Base-by-base conservation (phyloP, 2,329 filamentous ascomycete species). In the Fusarium gaditjirri region DNA sequence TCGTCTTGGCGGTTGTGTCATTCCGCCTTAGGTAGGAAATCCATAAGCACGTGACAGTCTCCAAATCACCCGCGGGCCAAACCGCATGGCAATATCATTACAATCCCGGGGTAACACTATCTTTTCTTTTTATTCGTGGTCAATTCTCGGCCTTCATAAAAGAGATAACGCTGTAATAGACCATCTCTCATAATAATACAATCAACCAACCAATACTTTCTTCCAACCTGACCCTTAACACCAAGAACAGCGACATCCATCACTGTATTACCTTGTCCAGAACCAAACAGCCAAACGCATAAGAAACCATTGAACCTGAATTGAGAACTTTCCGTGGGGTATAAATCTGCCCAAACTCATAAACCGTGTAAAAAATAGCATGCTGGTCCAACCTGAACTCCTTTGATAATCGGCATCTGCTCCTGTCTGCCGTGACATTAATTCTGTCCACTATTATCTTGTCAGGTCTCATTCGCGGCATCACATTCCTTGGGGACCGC, bases 401-500 rank as follows among this genome's bases (percentile, higher is more conserved):
- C 75, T 61, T 64, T 29, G 33, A 38, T 55, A 29, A 41, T 55
- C 56, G 38, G 29, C 52, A 47, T 41, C 21, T 47, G 62, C 53
- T 41, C 19, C 42, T 61, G 31, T 72, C 50, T 60, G 65, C 56
- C 68, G 35, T 57, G 57, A 47, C 58, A 49, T 71, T 42, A 47
- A 56, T 56, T 59, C 62, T 62, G 50, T 43, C 62, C 65, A 43
- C 53, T 35, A 36, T 53, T 29, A 36, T 56, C 39, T 44, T 38
- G 5, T 49, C 41, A 50, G 41, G 35, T 56, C 36, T 61, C 33
- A 16, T 38, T 36, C 21, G 36, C 21, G 19, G 39, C 54, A 53
- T 77, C 81, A 86, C 84, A 86, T 86, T 42, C 83, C 84, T 72
- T 86, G 84, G 25, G 82, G 81, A 17, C 83, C 84, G 16, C 84